Evolutionary conservation across 1,139 yeast species (phyloP).

Genomic region (Pichia sp.): DNA sequence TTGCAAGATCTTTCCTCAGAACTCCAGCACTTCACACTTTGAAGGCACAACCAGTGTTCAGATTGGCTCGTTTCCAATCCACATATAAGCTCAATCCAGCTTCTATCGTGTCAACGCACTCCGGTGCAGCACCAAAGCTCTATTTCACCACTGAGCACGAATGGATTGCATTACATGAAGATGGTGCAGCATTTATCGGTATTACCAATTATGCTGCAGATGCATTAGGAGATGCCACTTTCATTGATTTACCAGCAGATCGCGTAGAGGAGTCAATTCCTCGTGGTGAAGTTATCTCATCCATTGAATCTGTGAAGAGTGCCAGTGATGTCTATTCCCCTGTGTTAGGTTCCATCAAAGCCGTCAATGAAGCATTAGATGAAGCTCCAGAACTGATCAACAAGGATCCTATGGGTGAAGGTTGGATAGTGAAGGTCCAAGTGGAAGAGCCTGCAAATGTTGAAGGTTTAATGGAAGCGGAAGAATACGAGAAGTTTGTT

Average conservation of each 20-base stretch:
- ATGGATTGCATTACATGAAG: slow-evolving; percentile 85
- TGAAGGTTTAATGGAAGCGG: slow-evolving; percentile 42
- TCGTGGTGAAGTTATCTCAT: slow-evolving; percentile 79
- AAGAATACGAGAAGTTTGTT: slow-evolving; percentile 59
- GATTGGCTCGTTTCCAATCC: slow-evolving; percentile 43
- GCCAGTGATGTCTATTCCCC: slow-evolving; percentile 94
- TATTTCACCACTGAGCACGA: slow-evolving; percentile 90
- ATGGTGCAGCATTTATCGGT: slow-evolving; percentile 80
- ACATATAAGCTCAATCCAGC: slow-evolving; percentile 44
- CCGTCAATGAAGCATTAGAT: slow-evolving; percentile 59
- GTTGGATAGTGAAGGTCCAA: slow-evolving; percentile 83
- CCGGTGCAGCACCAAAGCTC: slow-evolving; percentile 47
- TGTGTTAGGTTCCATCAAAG: slow-evolving; percentile 68
- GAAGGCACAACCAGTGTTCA: too few relatives aligned
- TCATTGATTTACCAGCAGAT: slow-evolving; percentile 67
- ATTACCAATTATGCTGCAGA: slow-evolving; percentile 94
- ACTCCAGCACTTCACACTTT: too few relatives aligned
- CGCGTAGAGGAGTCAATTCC: slow-evolving; percentile 36
- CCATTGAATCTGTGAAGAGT: slow-evolving; percentile 91
- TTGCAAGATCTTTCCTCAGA: too few relatives aligned
- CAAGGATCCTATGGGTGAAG: slow-evolving; percentile 86
- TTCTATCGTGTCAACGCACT: slow-evolving; percentile 46
- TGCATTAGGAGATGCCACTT: slow-evolving; percentile 97
- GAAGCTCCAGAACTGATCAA: slow-evolving; percentile 74
- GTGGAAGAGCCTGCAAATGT: slow-evolving; percentile 26